Conservation (phyloP, 371 early-diverging fungal genomes). For the Actinomortierella ambigua region DNA sequence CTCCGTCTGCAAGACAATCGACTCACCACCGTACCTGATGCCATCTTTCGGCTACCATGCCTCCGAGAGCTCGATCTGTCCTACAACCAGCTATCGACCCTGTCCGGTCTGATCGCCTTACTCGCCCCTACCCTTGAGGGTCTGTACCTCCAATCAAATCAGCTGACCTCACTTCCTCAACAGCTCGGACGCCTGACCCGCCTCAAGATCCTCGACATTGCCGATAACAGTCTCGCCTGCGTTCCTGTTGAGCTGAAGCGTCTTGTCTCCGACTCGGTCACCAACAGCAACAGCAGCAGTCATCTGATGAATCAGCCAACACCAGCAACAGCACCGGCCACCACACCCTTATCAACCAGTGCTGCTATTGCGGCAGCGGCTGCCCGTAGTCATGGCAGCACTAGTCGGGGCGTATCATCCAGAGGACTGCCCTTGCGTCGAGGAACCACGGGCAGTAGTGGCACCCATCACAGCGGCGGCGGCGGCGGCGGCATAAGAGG, state of each 20-base stretch:
- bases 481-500: too few species aligned
- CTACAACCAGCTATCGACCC: conserved; percentile 53
- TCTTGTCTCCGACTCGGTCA: conserved; percentile 30
- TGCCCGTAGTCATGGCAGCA: too few species aligned
- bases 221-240: conserved; percentile 62
- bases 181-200: conserved; percentile 51
- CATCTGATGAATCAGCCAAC: conserved; percentile 9
- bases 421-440: too few species aligned
- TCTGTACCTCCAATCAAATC: conserved; percentile 62
- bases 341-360: too few species aligned
- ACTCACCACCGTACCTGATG: conserved; percentile 51
- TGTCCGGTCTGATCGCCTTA: conserved; percentile 54
- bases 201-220: conserved; percentile 63
- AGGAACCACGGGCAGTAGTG: too few species aligned
- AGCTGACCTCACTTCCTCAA: conserved; percentile 57
- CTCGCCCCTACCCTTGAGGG: conserved; percentile 43
- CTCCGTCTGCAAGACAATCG: conserved; percentile 51
- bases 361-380: too few species aligned
- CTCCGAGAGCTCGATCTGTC: conserved; percentile 64
- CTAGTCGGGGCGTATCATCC: too few species aligned
- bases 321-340: too few species aligned
- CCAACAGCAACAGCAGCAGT: conserved; percentile 8
- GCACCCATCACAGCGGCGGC: too few species aligned
- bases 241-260: conserved; percentile 56
- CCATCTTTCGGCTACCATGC: conserved; percentile 53